Conservation (phyloP, 1,284 basidiomycete species). For the Pulchroboletus neoregius region DNA sequence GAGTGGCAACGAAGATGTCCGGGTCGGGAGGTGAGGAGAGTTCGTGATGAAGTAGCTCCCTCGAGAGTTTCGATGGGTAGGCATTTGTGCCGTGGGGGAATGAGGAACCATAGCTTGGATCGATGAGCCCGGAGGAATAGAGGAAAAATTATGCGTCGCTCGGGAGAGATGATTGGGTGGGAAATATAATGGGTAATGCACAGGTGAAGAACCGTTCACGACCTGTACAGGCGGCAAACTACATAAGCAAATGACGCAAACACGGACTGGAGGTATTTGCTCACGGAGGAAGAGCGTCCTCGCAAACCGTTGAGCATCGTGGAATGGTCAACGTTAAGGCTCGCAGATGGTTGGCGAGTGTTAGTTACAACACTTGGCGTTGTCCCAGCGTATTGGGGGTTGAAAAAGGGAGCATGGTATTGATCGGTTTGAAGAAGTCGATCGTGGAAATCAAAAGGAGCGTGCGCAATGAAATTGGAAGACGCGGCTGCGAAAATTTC, state of each 20-base stretch:
- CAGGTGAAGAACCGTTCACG: neutral
- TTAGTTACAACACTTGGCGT: neutral
- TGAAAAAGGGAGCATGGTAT: neutral
- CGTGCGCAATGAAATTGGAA: neutral
- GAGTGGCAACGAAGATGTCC: slow-evolving; percentile 7
- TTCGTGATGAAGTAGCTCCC: neutral
- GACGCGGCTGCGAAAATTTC: fast-evolving
- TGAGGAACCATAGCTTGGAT: neutral
- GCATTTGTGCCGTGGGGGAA: neutral
- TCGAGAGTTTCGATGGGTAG: neutral
- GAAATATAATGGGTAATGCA: neutral
- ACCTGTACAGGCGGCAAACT: neutral
- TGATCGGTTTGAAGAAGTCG: neutral
- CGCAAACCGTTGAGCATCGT: neutral
- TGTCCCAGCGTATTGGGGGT: neutral
- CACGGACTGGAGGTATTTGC: neutral
- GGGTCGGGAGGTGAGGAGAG: neutral
- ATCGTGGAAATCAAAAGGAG: too few relatives aligned
- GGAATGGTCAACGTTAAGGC: fast-evolving
- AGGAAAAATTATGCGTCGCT: too few relatives aligned
- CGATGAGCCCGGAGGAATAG: neutral
- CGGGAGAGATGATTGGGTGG: neutral
- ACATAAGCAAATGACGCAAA: slow-evolving; percentile 1
- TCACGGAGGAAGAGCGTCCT: neutral
- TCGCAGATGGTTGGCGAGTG: neutral